A percentile compares a stretch with the other conserved stretches of the same genome.
Conservation (phyloP, 208 protist genomes). For the Porcisia hertigi region DNA sequence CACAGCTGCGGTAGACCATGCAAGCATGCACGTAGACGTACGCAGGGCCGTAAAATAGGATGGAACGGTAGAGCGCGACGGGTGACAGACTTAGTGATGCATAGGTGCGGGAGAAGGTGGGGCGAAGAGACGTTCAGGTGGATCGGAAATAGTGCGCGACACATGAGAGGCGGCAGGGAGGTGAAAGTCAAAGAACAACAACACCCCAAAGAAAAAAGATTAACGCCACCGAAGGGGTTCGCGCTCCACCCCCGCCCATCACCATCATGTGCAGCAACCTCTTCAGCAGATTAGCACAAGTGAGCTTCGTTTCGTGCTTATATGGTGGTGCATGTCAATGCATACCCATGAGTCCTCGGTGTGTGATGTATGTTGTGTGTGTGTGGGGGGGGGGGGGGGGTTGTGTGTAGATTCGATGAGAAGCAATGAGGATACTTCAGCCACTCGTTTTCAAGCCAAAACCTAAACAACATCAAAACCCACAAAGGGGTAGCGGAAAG, state of each 20-base stretch:
- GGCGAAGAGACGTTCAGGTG: neutral
- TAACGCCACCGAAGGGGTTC: neutral
- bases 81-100: neutral
- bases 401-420: too few relatives aligned
- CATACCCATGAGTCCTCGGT: too few relatives aligned
- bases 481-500: neutral
- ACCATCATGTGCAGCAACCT: too few relatives aligned
- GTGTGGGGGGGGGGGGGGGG: too few relatives aligned
- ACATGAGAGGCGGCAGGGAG: neutral
- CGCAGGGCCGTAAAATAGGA: neutral
- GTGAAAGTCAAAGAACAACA: too few relatives aligned
- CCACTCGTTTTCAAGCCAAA: neutral
- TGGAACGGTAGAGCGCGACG: neutral
- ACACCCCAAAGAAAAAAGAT: neutral
- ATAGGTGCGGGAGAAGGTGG: neutral
- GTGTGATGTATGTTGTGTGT: too few relatives aligned
- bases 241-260: too few relatives aligned
- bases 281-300: too few relatives aligned
- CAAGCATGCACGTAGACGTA: neutral
- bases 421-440: neutral
- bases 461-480: neutral
- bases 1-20: neutral
- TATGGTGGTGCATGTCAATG: too few relatives aligned
- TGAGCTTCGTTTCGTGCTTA: too few relatives aligned
- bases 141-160: neutral